Percentiles rank a stretch among this genome's conserved stretches.
phyloP scores from a whole-genome alignment of 352 stramenopile species.

The Phytophthora podocarpi region DNA sequence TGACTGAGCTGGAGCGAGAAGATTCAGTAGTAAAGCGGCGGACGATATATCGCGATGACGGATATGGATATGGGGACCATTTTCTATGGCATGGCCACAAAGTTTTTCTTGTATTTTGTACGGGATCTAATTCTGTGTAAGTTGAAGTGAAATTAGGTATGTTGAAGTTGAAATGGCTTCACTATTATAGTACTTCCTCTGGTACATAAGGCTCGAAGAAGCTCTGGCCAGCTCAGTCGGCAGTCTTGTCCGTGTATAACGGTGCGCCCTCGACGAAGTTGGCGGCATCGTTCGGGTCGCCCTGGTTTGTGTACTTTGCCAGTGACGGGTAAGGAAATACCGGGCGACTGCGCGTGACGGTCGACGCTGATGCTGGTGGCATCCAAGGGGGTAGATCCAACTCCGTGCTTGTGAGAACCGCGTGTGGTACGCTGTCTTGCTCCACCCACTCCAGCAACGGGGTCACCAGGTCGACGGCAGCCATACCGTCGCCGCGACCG shows the following conservation, averaged over 20 bases:
- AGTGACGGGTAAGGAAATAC: slow-evolving; percentile 33
- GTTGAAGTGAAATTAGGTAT: too few relatives aligned
- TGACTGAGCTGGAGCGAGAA: background rate
- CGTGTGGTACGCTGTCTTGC: slow-evolving; percentile 20
- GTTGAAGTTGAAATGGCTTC: too few relatives aligned
- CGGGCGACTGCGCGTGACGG: slow-evolving; percentile 25
- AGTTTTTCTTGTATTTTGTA: too few relatives aligned
- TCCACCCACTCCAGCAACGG: slow-evolving; percentile 49
- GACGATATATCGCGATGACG: too few relatives aligned
- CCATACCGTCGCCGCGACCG: slow-evolving; percentile 38
- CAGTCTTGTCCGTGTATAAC: slow-evolving; percentile 26
- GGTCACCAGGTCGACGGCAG: slow-evolving; percentile 39
- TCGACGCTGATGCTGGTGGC: background rate
- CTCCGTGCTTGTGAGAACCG: slow-evolving; percentile 31
- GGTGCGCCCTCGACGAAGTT: slow-evolving; percentile 25
- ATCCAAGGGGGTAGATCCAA: slow-evolving; percentile 13
- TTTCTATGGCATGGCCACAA: too few relatives aligned
- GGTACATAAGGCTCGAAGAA: slow-evolving; percentile 35
- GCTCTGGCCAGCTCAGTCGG: slow-evolving; percentile 22
- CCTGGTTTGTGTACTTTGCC: slow-evolving; percentile 18
- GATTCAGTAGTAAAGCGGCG: background rate
- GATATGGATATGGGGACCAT: too few relatives aligned
- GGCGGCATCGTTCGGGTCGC: slow-evolving; percentile 20
- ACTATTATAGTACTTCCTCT: too few relatives aligned
- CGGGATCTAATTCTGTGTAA: too few relatives aligned